Conservation (phyloP, 1,139 yeast species). For the Debaryomyces psychrophilus region DNA sequence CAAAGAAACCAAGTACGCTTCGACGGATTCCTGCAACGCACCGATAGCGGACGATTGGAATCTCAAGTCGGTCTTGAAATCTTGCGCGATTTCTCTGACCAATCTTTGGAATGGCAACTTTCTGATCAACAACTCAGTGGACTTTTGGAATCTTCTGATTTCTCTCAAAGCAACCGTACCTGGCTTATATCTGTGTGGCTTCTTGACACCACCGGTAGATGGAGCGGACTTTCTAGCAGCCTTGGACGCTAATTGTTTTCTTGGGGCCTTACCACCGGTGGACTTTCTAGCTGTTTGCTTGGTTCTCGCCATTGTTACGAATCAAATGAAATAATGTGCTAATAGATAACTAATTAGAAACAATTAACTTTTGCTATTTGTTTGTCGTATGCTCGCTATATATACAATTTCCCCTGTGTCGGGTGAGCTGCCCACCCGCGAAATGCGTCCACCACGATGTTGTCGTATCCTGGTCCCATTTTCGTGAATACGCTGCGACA, state of each 20-base stretch:
- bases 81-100: conserved; percentile 97
- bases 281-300: conserved; percentile 98
- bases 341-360: conserved; percentile 2
- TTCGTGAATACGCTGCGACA: too few species aligned
- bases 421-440: too few species aligned
- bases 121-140: conserved; percentile 94
- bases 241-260: conserved; percentile 98
- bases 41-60: conserved; percentile 98
- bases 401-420: not conserved
- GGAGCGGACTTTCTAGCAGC: conserved; percentile 99
- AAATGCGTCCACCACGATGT: too few species aligned
- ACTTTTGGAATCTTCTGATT: conserved; percentile 98
- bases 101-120: conserved; percentile 98
- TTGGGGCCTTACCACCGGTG: conserved; percentile 99
- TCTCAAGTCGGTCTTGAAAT: conserved; percentile 96
- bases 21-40: conserved; percentile 98
- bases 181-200: conserved; percentile 99
- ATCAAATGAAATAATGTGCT: not conserved
- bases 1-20: conserved; percentile 87
- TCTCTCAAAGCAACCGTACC: conserved; percentile 99
- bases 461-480: too few species aligned
- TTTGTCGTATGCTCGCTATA: conserved; percentile 1
- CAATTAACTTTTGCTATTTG: conserved; percentile 14
- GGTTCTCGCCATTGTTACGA: conserved; percentile 83
- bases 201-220: conserved; percentile 98